Base-by-base conservation (phyloP, 1,139 yeast genomes). In the Protomyces arabidopsidicola region DNA sequence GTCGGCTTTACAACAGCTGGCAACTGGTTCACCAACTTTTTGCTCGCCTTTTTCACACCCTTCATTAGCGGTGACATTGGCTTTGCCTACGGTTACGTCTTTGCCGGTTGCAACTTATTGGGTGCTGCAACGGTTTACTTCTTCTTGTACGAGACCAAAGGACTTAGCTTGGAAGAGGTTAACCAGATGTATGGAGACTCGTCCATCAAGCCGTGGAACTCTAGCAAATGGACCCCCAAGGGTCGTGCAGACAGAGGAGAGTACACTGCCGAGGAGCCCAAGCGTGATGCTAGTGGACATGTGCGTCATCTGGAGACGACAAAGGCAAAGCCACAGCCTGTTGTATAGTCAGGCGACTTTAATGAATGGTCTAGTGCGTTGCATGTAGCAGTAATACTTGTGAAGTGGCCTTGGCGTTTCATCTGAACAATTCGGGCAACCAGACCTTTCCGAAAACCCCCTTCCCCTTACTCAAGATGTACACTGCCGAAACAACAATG, bases 11-110 rank as follows among this genome's bases (percentile, higher is more conserved):
- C 91, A 61, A 79, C 84, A 52, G 88, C 88, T 34, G 59, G 61
- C 27, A 88, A 88, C 77, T 88, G 95, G 95, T 67, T 86, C 54
- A 84, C 85, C 77, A 90, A 90, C 72, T 88, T 88, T 79, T 81
- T 84, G 66, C 86, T 88, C 75, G 86, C 90, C 1, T 82, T 85
- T 77, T 83, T 84, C 72, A 86, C 91, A 48, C 90, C 93, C 51
- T 86, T 86, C 74, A 80, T 87, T 70, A 36, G 81, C 54, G 85
- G 84, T 16, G 81, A 84, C 71, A 77, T 87, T 68, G 85, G 87
- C 35, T 79, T 84, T 63, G 85, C 82, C 71, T 86, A 85, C 74
- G 91, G 93, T 70, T 87, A 83, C 72, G 90, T 87, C 63, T 87
- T 87, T 78, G 81, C 84, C 71, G 91, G 89, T 20, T 86, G 88